phyloP scores from a whole-genome alignment of 306 rosid species.

The Vigna hirtella region DNA sequence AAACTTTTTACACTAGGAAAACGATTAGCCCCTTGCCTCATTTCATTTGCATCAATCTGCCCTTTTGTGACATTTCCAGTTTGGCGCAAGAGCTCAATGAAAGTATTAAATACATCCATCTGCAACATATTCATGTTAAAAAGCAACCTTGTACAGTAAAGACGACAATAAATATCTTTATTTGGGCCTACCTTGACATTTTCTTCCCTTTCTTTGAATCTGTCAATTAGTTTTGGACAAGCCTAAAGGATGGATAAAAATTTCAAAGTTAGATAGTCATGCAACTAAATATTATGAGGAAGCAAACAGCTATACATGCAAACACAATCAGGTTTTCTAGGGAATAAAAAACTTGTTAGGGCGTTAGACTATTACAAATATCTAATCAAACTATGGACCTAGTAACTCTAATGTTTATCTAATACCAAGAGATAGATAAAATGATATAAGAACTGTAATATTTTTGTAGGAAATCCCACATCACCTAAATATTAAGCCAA shows the following conservation, averaged over 20 bases:
- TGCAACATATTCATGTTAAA: constrained; percentile 59
- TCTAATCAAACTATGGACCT: constrained; percentile 26
- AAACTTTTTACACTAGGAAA: constrained; percentile 25
- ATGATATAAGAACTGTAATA: constrained; percentile 3
- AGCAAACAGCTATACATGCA: constrained; percentile 26
- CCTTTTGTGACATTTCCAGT: constrained; percentile 98
- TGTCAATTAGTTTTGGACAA: constrained; percentile 96
- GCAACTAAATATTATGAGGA: constrained; percentile 26
- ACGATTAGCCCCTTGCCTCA: constrained; percentile 66
- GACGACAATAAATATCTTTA: constrained; percentile 14
- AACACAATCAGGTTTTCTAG: constrained; percentile 3
- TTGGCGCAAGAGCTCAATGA: constrained; percentile 95
- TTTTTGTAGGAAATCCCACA: too few species aligned
- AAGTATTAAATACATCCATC: constrained; percentile 98
- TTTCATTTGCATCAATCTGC: constrained; percentile 80
- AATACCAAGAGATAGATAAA: neutral
- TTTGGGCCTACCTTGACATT: constrained; percentile 82
- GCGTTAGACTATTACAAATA: neutral
- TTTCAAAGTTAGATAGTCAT: constrained; percentile 36
- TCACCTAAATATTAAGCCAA: too few species aligned
- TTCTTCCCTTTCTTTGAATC: constrained; percentile 98
- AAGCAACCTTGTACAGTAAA: constrained; percentile 39
- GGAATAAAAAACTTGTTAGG: neutral
- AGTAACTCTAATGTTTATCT: constrained; percentile 19
- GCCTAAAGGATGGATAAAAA: constrained; percentile 64